Conservation (phyloP, 352 stramenopile genomes). For the Phytophthora pinifolia region DNA sequence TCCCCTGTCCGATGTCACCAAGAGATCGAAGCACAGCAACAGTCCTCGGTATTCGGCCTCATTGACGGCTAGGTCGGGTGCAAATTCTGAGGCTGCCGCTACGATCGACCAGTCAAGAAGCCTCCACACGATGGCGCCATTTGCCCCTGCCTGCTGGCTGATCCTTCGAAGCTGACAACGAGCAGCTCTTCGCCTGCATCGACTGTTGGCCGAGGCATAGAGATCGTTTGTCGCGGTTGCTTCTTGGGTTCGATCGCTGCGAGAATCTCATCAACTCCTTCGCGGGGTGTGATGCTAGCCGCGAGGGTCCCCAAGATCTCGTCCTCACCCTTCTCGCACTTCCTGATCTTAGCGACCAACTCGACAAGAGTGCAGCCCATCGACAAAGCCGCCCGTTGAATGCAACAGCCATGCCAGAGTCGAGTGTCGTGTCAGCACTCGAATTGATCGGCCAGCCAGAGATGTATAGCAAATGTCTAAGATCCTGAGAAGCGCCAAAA, state of each 20-base stretch:
- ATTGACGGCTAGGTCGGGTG: neutral
- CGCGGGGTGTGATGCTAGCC: neutral
- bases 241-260: neutral
- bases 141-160: neutral
- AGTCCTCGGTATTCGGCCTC: constrained; percentile 5
- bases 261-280: neutral
- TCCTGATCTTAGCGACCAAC: no score
- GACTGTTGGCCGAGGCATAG: neutral
- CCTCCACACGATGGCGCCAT: constrained; percentile 6
- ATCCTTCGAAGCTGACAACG: constrained; percentile 2
- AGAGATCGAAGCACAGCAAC: neutral
- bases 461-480: constrained; percentile 5
- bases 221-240: neutral
- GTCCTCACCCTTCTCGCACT: no score
- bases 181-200: neutral
- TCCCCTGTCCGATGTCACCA: neutral
- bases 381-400: no score
- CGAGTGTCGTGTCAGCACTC: neutral
- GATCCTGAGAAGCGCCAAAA: neutral
- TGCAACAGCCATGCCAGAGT: constrained; percentile 3
- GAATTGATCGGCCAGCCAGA: neutral
- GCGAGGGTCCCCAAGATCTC: neutral
- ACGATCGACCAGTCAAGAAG: neutral
- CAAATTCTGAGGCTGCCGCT: neutral
- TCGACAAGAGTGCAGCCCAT: no score